Percentiles rank a stretch among this genome's conserved stretches.
Conservation (phyloP, 2,329 filamentous ascomycete species). For the Penicillium sp. region DNA sequence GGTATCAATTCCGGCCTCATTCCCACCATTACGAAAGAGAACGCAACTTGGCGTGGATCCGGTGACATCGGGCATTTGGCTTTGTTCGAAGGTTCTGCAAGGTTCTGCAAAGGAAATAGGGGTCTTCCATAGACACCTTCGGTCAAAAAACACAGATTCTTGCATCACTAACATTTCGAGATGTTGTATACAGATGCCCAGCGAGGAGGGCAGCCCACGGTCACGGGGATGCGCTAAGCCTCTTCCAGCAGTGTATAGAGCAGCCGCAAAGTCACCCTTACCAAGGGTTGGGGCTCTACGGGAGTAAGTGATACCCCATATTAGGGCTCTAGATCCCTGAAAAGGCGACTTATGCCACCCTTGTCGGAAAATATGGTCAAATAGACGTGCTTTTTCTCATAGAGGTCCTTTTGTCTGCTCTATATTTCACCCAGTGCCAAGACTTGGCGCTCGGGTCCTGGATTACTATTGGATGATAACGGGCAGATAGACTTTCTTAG, state of each 20-base stretch:
- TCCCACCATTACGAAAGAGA: slow-evolving; percentile 39
- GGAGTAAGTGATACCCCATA: background rate
- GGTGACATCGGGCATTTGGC: slow-evolving; percentile 16
- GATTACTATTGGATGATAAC: slow-evolving; percentile 24
- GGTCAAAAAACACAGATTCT: slow-evolving; percentile 6
- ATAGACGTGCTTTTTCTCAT: slow-evolving; percentile 5
- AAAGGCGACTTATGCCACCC: background rate
- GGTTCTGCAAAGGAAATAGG: background rate
- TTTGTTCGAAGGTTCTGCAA: slow-evolving; percentile 5
- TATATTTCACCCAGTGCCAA: slow-evolving; percentile 26
- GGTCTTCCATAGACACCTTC: background rate
- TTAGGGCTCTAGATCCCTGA: background rate
- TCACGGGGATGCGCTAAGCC: slow-evolving; percentile 33
- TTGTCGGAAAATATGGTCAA: background rate
- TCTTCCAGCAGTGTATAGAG: slow-evolving; percentile 13
- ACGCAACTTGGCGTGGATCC: slow-evolving; percentile 26
- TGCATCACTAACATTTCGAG: slow-evolving; percentile 11
- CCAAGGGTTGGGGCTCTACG: background rate
- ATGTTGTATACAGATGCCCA: slow-evolving; percentile 30
- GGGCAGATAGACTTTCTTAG: slow-evolving; percentile 25
- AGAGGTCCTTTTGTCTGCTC: slow-evolving; percentile 15
- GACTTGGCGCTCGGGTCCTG: slow-evolving; percentile 3
- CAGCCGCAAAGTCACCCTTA: background rate
- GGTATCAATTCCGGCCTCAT: slow-evolving; percentile 48
- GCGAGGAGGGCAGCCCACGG: slow-evolving; percentile 24